These are phyloP conservation scores for Colletotrichum simmondsii DNA, from an alignment of 2,329 filamentous ascomycete species.

Conservation along the genomic window DNA sequence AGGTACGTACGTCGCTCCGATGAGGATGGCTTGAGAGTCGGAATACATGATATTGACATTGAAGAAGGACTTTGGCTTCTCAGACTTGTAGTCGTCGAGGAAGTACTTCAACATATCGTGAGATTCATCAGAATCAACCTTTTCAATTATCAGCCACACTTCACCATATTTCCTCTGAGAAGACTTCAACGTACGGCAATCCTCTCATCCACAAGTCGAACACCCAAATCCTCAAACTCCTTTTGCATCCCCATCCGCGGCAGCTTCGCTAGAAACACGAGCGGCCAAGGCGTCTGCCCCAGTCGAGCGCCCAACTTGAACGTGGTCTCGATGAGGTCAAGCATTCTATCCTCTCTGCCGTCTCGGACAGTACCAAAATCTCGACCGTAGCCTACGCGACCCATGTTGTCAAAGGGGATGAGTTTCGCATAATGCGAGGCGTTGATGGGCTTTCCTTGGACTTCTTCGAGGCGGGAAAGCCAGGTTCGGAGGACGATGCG, in stretches of 20 bases:
- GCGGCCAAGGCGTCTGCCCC: conserved; percentile 39
- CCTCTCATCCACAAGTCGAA: conserved; percentile 42
- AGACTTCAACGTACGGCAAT: conserved; percentile 19
- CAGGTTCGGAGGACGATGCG: conserved; percentile 37
- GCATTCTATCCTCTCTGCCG: conserved; percentile 38
- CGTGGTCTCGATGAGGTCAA: conserved; percentile 36
- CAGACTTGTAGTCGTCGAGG: conserved; percentile 36
- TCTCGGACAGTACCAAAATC: conserved; percentile 39
- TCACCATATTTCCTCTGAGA: not conserved
- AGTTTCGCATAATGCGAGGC: conserved; percentile 39
- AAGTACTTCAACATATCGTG: conserved; percentile 41
- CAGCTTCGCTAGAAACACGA: conserved; percentile 29
- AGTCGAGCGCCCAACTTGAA: conserved; percentile 35
- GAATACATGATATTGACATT: conserved; percentile 37
- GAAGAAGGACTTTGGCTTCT: conserved; percentile 37
- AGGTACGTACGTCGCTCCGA: conserved; percentile 37
- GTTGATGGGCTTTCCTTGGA: conserved; percentile 36
- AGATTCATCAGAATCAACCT: conserved; percentile 35
- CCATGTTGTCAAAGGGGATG: conserved; percentile 44
- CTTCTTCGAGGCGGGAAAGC: conserved; percentile 35
- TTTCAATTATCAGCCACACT: not conserved
- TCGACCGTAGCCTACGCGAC: conserved; percentile 39
- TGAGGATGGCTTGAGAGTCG: conserved; percentile 37
- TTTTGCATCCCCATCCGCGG: conserved; percentile 30
- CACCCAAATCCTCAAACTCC: conserved; percentile 58